Percentiles rank a stretch among this genome's conserved stretches.
Evolutionary conservation across 305 asterid genomes (phyloP).

Genomic region (Rubia peregrina): DNA sequence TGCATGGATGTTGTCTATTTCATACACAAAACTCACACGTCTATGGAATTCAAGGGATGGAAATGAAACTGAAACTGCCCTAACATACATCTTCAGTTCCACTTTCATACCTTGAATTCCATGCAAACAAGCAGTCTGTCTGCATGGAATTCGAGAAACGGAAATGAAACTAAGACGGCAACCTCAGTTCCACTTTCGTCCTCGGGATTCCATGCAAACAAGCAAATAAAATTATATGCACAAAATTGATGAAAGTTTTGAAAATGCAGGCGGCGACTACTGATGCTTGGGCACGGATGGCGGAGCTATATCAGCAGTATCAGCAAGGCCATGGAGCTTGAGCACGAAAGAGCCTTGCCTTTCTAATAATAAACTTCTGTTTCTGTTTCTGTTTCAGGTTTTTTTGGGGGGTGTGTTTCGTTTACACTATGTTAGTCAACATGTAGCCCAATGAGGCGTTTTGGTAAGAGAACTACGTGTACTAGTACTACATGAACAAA

Average conservation of each 20-base stretch:
- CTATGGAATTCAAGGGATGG: too few species aligned
- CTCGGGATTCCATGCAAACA: too few species aligned
- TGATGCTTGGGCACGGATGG: conserved; percentile 56
- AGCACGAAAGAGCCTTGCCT: not conserved
- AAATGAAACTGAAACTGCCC: too few species aligned
- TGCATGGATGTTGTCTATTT: not conserved
- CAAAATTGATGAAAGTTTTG: not conserved
- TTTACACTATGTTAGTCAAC: not conserved
- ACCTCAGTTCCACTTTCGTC: too few species aligned
- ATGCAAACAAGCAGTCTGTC: too few species aligned
- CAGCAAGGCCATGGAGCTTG: conserved; percentile 35
- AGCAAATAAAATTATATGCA: too few species aligned
- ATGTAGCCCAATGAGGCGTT: not conserved
- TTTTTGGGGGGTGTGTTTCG: not conserved
- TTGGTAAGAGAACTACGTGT: not conserved
- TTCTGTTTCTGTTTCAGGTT: not conserved
- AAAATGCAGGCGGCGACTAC: conserved; percentile 47
- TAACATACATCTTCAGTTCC: too few species aligned
- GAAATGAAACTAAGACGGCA: too few species aligned
- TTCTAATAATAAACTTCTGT: not conserved
- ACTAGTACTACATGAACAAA: not conserved
- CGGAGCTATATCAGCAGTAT: conserved; percentile 59
- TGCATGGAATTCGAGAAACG: too few species aligned
- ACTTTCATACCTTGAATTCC: too few species aligned
- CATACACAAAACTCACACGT: not conserved